phyloP scores from a whole-genome alignment of 192 early-diverging fungal genomes.

The Umbelopsis sp. region DNA sequence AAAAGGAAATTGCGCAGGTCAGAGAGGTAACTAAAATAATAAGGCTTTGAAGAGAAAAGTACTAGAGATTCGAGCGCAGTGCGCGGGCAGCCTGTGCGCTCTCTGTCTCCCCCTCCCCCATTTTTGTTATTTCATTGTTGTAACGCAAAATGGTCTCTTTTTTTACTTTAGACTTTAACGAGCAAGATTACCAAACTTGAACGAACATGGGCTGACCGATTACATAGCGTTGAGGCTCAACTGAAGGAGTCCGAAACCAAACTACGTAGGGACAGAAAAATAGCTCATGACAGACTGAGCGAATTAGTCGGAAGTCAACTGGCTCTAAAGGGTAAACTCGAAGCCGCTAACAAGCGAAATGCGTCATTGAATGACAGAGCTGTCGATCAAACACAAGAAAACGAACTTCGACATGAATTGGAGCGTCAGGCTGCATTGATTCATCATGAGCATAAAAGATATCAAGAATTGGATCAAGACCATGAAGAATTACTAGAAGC shows the following conservation, averaged over 20 bases:
- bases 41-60: no score
- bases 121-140: background rate
- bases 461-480: constrained; percentile 20
- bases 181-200: constrained; percentile 18
- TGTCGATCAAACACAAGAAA: background rate
- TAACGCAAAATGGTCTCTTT: background rate
- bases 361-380: background rate
- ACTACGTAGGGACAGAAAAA: constrained; percentile 8
- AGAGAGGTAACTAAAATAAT: background rate
- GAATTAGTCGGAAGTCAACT: constrained; percentile 8
- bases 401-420: constrained; percentile 31
- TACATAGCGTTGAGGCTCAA: constrained; percentile 11
- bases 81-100: no score
- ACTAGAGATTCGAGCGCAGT: no score
- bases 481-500: constrained; percentile 21
- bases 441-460: constrained; percentile 4
- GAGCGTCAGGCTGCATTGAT: constrained; percentile 8
- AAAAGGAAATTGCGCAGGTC: constrained; percentile 16
- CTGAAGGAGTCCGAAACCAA: constrained; percentile 16
- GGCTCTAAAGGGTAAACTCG: constrained; percentile 20
- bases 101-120: background rate
- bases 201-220: background rate
- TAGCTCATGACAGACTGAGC: constrained; percentile 18
- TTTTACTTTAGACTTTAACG: background rate
- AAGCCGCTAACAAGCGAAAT: constrained; percentile 18